These are phyloP conservation scores for Aspergillus brunneoviolaceus DNA, from an alignment of 2,329 filamentous ascomycete genomes.

Conservation along the genomic window DNA sequence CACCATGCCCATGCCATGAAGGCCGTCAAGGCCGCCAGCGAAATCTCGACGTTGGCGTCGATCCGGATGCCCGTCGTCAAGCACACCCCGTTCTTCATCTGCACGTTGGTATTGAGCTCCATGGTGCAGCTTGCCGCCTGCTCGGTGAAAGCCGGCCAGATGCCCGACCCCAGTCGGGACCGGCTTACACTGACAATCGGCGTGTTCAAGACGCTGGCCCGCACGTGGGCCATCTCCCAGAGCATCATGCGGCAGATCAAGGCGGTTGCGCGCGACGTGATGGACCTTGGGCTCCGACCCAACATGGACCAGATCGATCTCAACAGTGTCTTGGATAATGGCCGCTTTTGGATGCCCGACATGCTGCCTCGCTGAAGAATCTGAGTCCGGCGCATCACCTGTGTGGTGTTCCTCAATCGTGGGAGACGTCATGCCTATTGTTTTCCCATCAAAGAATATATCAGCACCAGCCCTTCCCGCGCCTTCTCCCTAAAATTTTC, in stretches of 20 bases:
- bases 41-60: conserved; percentile 73
- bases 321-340: conserved; percentile 33
- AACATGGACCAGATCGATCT: conserved; percentile 37
- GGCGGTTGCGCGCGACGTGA: conserved; percentile 74
- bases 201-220: conserved; percentile 66
- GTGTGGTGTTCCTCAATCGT: not conserved
- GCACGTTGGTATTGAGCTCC: conserved; percentile 73
- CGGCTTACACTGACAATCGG: conserved; percentile 77
- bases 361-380: conserved; percentile 14
- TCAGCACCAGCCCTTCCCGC: not conserved
- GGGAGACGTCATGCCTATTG: not conserved
- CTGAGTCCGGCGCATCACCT: not conserved
- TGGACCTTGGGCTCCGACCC: conserved; percentile 43
- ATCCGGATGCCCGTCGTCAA: conserved; percentile 57
- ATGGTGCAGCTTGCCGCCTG: conserved; percentile 82
- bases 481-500: not conserved
- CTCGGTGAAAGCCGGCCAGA: conserved; percentile 58
- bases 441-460: not conserved
- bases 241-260: conserved; percentile 71
- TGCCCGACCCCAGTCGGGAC: conserved; percentile 61
- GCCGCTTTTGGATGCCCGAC: conserved; percentile 37
- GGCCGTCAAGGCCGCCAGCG: conserved; percentile 74
- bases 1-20: conserved; percentile 67
- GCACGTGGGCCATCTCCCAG: conserved; percentile 71
- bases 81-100: conserved; percentile 83